Evolutionary conservation across 805 yeast genomes (phyloP).

Genomic region (Pichia heedii): DNA sequence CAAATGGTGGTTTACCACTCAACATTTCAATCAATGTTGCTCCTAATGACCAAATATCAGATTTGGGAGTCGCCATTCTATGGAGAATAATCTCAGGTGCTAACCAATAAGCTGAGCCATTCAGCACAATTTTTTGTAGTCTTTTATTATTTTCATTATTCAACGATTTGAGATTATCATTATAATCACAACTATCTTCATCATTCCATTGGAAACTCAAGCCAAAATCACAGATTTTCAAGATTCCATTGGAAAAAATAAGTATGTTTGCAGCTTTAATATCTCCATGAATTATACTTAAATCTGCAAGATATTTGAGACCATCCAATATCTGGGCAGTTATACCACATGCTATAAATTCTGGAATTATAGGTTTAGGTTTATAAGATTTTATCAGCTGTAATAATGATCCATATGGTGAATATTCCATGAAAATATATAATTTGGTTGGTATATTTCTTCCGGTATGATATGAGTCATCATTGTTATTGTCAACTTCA

Average conservation of each 20-base stretch:
- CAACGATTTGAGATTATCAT: constrained; percentile 22
- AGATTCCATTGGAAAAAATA: constrained; percentile 40
- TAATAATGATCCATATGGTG: constrained; percentile 58
- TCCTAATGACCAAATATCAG: constrained; percentile 91
- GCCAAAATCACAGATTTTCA: constrained; percentile 72
- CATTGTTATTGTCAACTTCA: not conserved
- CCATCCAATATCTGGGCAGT: constrained; percentile 52
- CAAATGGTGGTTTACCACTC: constrained; percentile 83
- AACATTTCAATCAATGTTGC: constrained; percentile 87
- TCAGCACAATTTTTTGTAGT: constrained; percentile 32
- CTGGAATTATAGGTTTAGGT: constrained; percentile 44
- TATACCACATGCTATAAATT: constrained; percentile 39
- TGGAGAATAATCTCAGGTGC: constrained; percentile 79
- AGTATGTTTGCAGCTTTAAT: constrained; percentile 69
- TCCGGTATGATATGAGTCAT: too few relatives aligned
- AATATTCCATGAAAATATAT: constrained; percentile 55
- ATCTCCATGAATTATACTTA: constrained; percentile 70
- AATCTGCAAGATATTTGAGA: constrained; percentile 54
- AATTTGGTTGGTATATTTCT: constrained; percentile 26
- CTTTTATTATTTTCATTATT: constrained; percentile 25
- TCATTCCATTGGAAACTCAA: constrained; percentile 41
- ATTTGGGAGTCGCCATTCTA: constrained; percentile 70
- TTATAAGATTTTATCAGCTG: constrained; percentile 34
- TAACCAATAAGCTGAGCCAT: constrained; percentile 98
- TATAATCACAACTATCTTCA: constrained; percentile 2